Evolutionary conservation across 1,284 basidiomycete genomes (phyloP), one percentile per base, ranked within the genome.

Genomic region (Psilocybe mexicana): DNA sequence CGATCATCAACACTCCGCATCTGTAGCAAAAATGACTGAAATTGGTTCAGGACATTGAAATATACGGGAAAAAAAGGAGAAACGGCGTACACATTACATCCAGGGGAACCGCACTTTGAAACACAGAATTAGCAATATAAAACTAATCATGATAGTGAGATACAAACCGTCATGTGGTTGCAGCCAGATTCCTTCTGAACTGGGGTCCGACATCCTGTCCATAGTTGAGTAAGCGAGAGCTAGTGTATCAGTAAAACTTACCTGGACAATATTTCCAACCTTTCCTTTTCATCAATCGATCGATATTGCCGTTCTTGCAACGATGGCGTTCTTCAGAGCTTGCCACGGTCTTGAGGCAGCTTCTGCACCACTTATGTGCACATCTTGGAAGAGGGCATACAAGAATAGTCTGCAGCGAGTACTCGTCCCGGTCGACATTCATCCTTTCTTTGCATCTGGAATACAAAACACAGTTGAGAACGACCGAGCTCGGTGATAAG

Each of bases 121-220:
- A 12, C 10, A 40, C 26, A n/a, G 26, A 4, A 10, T 18, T 24
- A 1, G 40, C 42, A 11, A n/a, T 24, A 35, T 25, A 14, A 28
- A 3, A 6, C 18, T 25, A 14, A 46, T 24, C 6, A 30, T 7
- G 24, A 26, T 18, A 33, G 11, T 11, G 43, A 12, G 8, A 38
- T 18, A 35, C 81, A 62, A 58, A 85, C 86, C 55, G 82, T 82
- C 75, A 88, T 85, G 67, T 88, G 84, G 63, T 87, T 86, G 65
- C 86, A 88, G 0, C 86, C 86, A 1, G 70, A 66, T 0, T 67
- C 67, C 66, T 86, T 88, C 66, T 83, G 80, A 23, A 81, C 79
- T 0, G 84, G 82, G 0, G 85, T 85, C 55, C 75, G 72, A 65
- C 86, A 88, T 1, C 82, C 85, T 62, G 47, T 18, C 50, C 4